phyloP scores from a whole-genome alignment of 2,329 filamentous ascomycete genomes.

The Diaporthe citrichinensis region DNA sequence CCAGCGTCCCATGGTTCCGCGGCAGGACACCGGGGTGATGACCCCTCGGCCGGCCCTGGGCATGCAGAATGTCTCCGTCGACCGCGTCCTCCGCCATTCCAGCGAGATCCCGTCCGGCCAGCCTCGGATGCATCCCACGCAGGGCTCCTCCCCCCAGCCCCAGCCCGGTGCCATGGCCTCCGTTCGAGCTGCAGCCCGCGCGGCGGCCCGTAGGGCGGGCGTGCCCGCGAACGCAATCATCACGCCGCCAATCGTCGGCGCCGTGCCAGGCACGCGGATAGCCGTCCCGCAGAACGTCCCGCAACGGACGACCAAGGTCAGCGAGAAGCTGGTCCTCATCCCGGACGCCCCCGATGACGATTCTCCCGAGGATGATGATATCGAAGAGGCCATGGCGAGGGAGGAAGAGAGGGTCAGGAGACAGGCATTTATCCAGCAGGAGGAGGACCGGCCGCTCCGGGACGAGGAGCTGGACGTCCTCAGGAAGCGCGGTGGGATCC shows the following conservation, averaged over 20 bases:
- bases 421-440: conserved; percentile 56
- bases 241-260: conserved; percentile 24
- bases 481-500: conserved; percentile 72
- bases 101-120: conserved; percentile 97
- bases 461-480: conserved; percentile 78
- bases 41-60: conserved; percentile 11
- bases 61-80: conserved; percentile 88
- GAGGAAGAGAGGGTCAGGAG: conserved; percentile 72
- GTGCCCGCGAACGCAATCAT: conserved; percentile 29
- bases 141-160: conserved; percentile 26
- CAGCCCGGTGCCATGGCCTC: conserved; percentile 40
- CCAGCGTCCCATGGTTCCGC: conserved; percentile 47
- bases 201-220: conserved; percentile 45
- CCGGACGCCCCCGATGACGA: conserved; percentile 81
- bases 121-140: conserved; percentile 69
- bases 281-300: conserved; percentile 74
- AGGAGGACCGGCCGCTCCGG: conserved; percentile 75
- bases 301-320: conserved; percentile 91
- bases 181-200: conserved; percentile 36
- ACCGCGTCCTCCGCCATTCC: conserved; percentile 94
- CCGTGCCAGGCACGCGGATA: conserved; percentile 55
- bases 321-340: conserved; percentile 95
- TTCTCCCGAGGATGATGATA: conserved; percentile 61
- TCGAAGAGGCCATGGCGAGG: conserved; percentile 52
- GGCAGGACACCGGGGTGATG: conserved; percentile 38